phyloP scores from a whole-genome alignment of 495 filamentous ascomycete species.

The Hypoxylon crocopeplum region DNA sequence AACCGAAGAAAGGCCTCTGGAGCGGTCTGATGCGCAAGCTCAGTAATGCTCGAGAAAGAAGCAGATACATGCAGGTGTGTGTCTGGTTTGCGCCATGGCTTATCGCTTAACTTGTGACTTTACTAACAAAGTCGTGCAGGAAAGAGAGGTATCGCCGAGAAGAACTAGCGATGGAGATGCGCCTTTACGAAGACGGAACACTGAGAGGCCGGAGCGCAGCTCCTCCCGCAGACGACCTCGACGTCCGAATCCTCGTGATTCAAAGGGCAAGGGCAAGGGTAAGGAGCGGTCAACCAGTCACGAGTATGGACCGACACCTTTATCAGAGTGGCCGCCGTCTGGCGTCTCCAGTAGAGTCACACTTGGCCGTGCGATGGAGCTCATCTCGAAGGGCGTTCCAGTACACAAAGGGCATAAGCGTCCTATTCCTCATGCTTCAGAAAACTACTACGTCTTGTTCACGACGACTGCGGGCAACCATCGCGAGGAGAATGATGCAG shows the following conservation, averaged over 20 bases:
- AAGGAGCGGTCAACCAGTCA: slow-evolving; percentile 43
- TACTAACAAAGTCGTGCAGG: slow-evolving; percentile 25
- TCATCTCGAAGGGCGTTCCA: slow-evolving; percentile 55
- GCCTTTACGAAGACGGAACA: slow-evolving; percentile 27
- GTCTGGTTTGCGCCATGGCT: not conserved
- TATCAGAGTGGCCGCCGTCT: slow-evolving; percentile 56
- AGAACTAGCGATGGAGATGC: slow-evolving; percentile 43
- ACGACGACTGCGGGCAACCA: slow-evolving; percentile 54
- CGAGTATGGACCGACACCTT: slow-evolving; percentile 45
- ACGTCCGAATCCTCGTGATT: slow-evolving; percentile 44
- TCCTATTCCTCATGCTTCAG: slow-evolving; percentile 53
- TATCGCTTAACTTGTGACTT: not conserved
- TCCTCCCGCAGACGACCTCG: slow-evolving; percentile 48
- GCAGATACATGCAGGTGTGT: slow-evolving; percentile 45
- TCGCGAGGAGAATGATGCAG: slow-evolving; percentile 52
- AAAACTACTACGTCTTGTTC: slow-evolving; percentile 58
- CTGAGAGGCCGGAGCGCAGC: slow-evolving; percentile 18
- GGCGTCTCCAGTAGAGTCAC: slow-evolving; percentile 50
- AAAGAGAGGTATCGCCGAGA: slow-evolving; percentile 39
- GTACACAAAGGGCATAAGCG: slow-evolving; percentile 54
- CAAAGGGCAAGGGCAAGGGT: slow-evolving; percentile 57
- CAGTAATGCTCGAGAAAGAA: slow-evolving; percentile 42
- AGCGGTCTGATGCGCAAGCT: slow-evolving; percentile 45
- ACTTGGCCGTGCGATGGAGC: slow-evolving; percentile 54
- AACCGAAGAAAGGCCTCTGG: slow-evolving; percentile 49